Conservation (phyloP, 495 filamentous ascomycete genomes). For the Penicillium angulare region DNA sequence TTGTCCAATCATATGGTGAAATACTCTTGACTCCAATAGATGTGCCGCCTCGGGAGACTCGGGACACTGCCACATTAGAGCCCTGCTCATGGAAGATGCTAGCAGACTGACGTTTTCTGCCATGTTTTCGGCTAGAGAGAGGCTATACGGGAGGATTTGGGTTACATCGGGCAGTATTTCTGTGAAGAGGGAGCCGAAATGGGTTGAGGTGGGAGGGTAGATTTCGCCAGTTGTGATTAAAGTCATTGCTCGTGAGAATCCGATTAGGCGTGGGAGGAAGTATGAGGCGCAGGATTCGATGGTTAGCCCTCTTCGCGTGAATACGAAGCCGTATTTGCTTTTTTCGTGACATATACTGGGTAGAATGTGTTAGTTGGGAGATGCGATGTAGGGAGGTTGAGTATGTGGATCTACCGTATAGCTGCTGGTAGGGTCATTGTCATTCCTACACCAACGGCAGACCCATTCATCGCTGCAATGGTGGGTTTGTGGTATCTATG, state of each 20-base stretch:
- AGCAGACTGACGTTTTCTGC: constrained; percentile 52
- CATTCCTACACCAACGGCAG: constrained; percentile 61
- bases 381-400: not conserved
- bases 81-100: constrained; percentile 50
- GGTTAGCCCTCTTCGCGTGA: constrained; percentile 54
- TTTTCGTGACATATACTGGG: constrained; percentile 40
- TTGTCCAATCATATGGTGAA: constrained; percentile 51
- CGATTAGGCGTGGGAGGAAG: constrained; percentile 60
- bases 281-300: constrained; percentile 60
- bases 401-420: constrained; percentile 33
- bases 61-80: constrained; percentile 54
- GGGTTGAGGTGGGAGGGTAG: constrained; percentile 34
- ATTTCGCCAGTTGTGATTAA: constrained; percentile 34
- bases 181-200: constrained; percentile 52
- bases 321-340: constrained; percentile 59
- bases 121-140: constrained; percentile 53
- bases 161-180: constrained; percentile 48
- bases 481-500: constrained; percentile 59
- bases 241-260: constrained; percentile 51
- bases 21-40: constrained; percentile 54
- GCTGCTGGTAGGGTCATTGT: constrained; percentile 61
- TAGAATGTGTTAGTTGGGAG: not conserved
- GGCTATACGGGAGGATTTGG: constrained; percentile 47
- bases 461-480: constrained; percentile 59
- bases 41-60: constrained; percentile 53